Conservation (phyloP, 345 rosid species). For the Odontarrhena argentea region DNA sequence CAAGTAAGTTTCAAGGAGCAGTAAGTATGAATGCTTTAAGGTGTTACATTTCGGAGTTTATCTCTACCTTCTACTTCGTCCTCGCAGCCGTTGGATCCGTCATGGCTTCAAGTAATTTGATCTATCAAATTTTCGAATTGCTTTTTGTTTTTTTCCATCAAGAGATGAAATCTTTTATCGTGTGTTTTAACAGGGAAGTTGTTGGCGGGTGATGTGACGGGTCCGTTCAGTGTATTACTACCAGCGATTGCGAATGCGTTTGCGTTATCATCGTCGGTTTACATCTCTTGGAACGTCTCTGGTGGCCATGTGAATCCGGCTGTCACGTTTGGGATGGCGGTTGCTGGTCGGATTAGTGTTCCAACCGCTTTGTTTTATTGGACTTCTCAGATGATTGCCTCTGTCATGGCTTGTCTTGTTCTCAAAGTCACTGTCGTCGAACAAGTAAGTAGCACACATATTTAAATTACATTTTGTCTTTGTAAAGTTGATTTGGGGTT, state of each 20-base stretch:
- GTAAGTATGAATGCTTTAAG: slow-evolving; percentile 53
- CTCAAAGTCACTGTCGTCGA: slow-evolving; percentile 58
- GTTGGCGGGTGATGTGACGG: slow-evolving; percentile 55
- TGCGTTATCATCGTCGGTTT: slow-evolving; percentile 70
- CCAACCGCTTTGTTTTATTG: slow-evolving; percentile 85
- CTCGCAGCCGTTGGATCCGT: slow-evolving; percentile 80
- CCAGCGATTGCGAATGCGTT: slow-evolving; percentile 73
- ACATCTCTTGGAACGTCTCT: slow-evolving; percentile 62
- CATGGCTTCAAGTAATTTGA: slow-evolving; percentile 65
- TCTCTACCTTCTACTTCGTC: slow-evolving; percentile 87
- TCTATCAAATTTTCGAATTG: too few species aligned
- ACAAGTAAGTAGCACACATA: slow-evolving; percentile 45
- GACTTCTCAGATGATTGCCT: slow-evolving; percentile 80
- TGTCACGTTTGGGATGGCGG: slow-evolving; percentile 81
- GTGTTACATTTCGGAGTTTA: slow-evolving; percentile 82
- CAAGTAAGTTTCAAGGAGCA: slow-evolving; percentile 38
- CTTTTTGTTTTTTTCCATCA: too few species aligned
- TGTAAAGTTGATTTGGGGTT: background rate
- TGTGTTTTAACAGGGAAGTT: slow-evolving; percentile 54
- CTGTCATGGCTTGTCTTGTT: slow-evolving; percentile 78
- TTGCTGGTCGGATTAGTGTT: slow-evolving; percentile 72
- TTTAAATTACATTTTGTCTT: background rate
- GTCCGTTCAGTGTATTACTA: slow-evolving; percentile 56
- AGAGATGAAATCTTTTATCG: background rate
- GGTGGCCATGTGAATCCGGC: slow-evolving; percentile 96